phyloP scores from a whole-genome alignment of 2,329 filamentous ascomycete genomes.

The Rosellinia necatrix region DNA sequence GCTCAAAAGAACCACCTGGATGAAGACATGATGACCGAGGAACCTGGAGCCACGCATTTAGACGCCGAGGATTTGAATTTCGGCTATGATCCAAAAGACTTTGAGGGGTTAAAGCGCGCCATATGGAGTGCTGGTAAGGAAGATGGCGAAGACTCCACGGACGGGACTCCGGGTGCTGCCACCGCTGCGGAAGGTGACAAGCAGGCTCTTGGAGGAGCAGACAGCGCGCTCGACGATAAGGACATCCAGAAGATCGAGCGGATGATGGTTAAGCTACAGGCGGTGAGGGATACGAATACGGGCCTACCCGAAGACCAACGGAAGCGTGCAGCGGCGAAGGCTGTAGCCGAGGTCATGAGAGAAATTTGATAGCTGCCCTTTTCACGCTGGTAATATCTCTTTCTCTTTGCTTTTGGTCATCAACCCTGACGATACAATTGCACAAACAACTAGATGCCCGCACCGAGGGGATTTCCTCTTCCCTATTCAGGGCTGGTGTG shows the following conservation, averaged over 20 bases:
- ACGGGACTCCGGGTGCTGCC: slow-evolving; percentile 28
- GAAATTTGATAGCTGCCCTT: slow-evolving; percentile 47
- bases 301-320: slow-evolving; percentile 65
- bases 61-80: slow-evolving; percentile 57
- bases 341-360: slow-evolving; percentile 68
- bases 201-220: slow-evolving; percentile 40
- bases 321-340: slow-evolving; percentile 63
- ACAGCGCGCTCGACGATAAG: slow-evolving; percentile 47
- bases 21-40: slow-evolving; percentile 20
- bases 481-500: no score
- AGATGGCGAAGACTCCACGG: slow-evolving; percentile 29
- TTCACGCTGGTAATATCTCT: no score
- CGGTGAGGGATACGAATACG: slow-evolving; percentile 62
- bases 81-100: slow-evolving; percentile 57
- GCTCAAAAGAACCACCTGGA: slow-evolving; percentile 33
- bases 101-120: slow-evolving; percentile 55
- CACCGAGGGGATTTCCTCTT: no score
- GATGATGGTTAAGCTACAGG: slow-evolving; percentile 68
- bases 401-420: neutral
- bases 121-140: slow-evolving; percentile 50
- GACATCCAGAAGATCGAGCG: slow-evolving; percentile 64
- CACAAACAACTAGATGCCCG: no score
- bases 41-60: slow-evolving; percentile 39
- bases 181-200: slow-evolving; percentile 23
- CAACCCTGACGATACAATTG: no score